phyloP scores from a whole-genome alignment of 768 basidiomycete species.

The Lentinula sp. region DNA sequence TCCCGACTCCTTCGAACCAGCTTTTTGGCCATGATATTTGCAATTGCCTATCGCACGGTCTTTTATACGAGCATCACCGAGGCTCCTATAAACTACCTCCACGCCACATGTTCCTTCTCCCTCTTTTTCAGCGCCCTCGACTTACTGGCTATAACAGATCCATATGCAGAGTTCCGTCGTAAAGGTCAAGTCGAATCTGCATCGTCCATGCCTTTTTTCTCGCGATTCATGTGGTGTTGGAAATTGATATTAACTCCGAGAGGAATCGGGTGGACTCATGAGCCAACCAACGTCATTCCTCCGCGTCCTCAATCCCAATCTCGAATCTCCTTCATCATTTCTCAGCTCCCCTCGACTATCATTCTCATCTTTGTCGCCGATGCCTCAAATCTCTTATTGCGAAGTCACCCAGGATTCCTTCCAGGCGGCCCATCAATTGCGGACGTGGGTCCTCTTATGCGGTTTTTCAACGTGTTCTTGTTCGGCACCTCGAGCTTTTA shows the following conservation, averaged over 20 bases:
- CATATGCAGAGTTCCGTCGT: slow-evolving; percentile 17
- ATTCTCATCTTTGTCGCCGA: slow-evolving; percentile 12
- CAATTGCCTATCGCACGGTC: slow-evolving; percentile 14
- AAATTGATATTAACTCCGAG: slow-evolving; percentile 24
- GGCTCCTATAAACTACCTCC: slow-evolving; percentile 3
- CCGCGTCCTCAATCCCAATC: slow-evolving; percentile 11
- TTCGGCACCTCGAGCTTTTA: slow-evolving; percentile 15
- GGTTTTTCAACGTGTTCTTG: slow-evolving; percentile 14
- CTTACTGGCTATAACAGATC: slow-evolving; percentile 20
- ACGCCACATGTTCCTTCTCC: slow-evolving; percentile 8
- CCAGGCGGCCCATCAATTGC: slow-evolving; percentile 11
- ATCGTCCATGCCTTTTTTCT: slow-evolving; percentile 8
- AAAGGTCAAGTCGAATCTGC: slow-evolving; percentile 11
- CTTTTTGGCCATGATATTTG: not conserved
- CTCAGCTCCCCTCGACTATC: slow-evolving; percentile 10
- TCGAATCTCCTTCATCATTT: slow-evolving; percentile 17
- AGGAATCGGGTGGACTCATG: slow-evolving; percentile 29
- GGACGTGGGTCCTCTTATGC: slow-evolving; percentile 10
- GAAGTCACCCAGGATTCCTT: slow-evolving; percentile 8
- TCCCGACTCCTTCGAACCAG: not conserved
- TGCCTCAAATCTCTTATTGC: slow-evolving; percentile 7
- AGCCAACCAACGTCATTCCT: slow-evolving; percentile 15
- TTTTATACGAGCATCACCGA: slow-evolving; percentile 22
- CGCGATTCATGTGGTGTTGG: slow-evolving; percentile 23
- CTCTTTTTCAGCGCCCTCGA: slow-evolving; percentile 22